Conservation (phyloP, 192 early-diverging fungal genomes). For the Bifiguratus adelaidae region DNA sequence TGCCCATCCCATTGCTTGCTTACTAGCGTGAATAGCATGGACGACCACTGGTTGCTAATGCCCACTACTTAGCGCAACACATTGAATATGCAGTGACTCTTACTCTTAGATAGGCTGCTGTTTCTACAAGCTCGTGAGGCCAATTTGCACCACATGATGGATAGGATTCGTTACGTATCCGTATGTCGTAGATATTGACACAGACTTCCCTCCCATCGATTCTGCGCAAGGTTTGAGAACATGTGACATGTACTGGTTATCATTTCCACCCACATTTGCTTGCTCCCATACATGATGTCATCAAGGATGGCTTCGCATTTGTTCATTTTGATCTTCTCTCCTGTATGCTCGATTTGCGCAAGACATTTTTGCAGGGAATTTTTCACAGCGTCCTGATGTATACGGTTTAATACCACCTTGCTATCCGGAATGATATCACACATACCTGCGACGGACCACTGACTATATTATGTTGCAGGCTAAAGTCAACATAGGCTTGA, state of each 20-base stretch:
- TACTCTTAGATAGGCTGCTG: conserved; percentile 39
- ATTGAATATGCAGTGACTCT: too few species aligned
- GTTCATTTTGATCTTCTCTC: conserved; percentile 14
- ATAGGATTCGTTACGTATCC: conserved; percentile 23
- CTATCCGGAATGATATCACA: neutral
- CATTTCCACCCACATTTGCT: neutral
- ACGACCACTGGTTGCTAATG: conserved; percentile 35
- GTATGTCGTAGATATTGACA: conserved; percentile 47
- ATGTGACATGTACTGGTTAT: neutral
- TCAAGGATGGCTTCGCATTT: conserved; percentile 26
- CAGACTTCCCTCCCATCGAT: conserved; percentile 17
- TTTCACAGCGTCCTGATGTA: neutral
- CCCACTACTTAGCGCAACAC: too few species aligned
- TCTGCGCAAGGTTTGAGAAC: neutral
- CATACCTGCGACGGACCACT: conserved; percentile 13
- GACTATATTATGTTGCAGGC: conserved; percentile 15
- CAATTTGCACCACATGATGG: conserved; percentile 39
- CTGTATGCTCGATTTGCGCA: conserved; percentile 7
- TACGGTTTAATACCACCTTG: neutral
- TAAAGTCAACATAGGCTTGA: conserved; percentile 27
- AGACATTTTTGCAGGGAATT: conserved; percentile 16
- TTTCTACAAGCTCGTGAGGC: conserved; percentile 37
- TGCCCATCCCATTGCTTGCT: conserved; percentile 29
- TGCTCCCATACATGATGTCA: conserved; percentile 7
- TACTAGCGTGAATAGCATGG: conserved; percentile 39